A percentile compares a stretch with the other conserved stretches of the same genome.
These are phyloP conservation scores for Lycium barbarum DNA, from an alignment of 257 asterid genomes.

Conservation along the genomic window DNA sequence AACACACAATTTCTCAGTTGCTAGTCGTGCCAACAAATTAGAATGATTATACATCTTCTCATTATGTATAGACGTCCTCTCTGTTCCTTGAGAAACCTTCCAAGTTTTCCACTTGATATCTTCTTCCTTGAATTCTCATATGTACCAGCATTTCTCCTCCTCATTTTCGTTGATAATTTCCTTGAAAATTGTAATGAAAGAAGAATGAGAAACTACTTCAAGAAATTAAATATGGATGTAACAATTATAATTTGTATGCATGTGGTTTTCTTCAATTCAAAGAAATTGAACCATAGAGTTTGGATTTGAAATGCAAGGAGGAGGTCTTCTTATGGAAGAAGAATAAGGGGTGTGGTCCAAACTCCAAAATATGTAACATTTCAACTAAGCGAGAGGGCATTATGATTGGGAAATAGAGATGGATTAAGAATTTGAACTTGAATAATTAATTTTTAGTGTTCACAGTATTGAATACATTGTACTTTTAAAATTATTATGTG, in stretches of 20 bases:
- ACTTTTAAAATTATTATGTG: not conserved
- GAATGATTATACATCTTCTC: constrained; percentile 13
- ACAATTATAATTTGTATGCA: not conserved
- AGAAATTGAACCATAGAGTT: constrained; percentile 5
- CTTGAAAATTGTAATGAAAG: not conserved
- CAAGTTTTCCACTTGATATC: constrained; percentile 19
- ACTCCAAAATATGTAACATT: not conserved
- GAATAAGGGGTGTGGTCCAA: not conserved
- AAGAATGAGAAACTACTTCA: not conserved
- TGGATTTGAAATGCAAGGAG: constrained; percentile 11
- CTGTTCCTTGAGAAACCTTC: constrained; percentile 11
- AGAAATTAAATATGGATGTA: not conserved
- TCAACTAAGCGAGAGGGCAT: not conserved
- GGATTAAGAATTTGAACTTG: not conserved
- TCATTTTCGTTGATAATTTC: not conserved
- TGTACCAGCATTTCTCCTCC: not conserved
- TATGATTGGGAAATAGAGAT: not conserved
- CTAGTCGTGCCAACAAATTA: constrained; percentile 19
- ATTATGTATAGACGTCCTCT: constrained; percentile 11
- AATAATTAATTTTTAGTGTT: not conserved
- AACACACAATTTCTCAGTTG: not conserved
- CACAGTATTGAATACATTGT: not conserved
- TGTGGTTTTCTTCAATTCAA: not conserved
- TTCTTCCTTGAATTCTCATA: not conserved
- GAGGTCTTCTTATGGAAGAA: constrained; percentile 20